Evolutionary conservation across 805 yeast species (phyloP).

Genomic region (Saturnispora sekii): DNA sequence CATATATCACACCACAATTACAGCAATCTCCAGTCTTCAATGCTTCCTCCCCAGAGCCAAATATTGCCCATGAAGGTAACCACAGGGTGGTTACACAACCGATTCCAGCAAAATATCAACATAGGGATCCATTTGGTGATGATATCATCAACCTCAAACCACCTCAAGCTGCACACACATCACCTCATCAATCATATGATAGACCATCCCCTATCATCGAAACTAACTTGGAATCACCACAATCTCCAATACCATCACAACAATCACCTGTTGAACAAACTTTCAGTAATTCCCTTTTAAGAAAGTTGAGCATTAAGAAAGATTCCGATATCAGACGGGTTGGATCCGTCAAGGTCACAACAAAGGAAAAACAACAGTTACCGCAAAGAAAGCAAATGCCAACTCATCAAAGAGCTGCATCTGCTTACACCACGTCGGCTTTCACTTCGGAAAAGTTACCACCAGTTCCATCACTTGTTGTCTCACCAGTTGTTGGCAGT

Average conservation of each 20-base stretch:
- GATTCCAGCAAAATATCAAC: constrained; percentile 16
- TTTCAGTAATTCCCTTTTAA: constrained; percentile 22
- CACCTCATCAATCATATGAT: constrained; percentile 23
- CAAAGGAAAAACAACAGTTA: constrained; percentile 38
- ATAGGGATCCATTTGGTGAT: constrained; percentile 6
- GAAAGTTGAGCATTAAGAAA: constrained; percentile 27
- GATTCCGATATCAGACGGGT: constrained; percentile 40
- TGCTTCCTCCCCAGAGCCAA: constrained; percentile 11
- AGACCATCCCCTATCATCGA: constrained; percentile 10
- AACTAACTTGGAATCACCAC: constrained; percentile 7
- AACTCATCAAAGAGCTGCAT: constrained; percentile 29
- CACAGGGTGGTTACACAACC: constrained; percentile 22
- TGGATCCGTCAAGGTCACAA: constrained; percentile 51
- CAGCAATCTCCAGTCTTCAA: constrained; percentile 11
- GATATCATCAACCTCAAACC: constrained; percentile 10
- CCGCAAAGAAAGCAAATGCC: constrained; percentile 24
- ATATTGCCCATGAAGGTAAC: constrained; percentile 12
- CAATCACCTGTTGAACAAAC: constrained; percentile 11
- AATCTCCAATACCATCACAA: constrained; percentile 16
- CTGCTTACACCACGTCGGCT: constrained; percentile 28
- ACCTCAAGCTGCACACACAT: constrained; percentile 34
- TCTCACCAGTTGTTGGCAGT: constrained; percentile 6
- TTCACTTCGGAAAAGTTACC: constrained; percentile 16
- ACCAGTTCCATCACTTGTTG: constrained; percentile 1
- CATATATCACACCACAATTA: constrained; percentile 9